Evolutionary conservation across 257 asterid genomes (phyloP).

Genomic region (Petrea volubilis): DNA sequence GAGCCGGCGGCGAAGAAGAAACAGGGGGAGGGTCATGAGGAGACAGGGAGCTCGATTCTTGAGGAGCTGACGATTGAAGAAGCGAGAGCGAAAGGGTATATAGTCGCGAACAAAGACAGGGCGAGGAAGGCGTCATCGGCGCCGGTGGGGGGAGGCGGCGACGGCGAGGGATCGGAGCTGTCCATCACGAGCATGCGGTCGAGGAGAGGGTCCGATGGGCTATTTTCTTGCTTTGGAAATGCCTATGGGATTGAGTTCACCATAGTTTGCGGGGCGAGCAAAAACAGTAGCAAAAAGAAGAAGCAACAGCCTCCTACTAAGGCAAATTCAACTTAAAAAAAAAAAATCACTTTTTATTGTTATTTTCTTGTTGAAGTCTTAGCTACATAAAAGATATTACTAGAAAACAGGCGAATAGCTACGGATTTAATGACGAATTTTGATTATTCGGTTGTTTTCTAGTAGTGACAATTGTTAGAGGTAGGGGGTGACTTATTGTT

Average conservation of each 20-base stretch:
- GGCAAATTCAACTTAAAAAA: not conserved
- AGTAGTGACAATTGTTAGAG: too few relatives aligned
- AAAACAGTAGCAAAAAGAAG: constrained; percentile 21
- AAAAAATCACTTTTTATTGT: too few relatives aligned
- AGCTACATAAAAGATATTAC: too few relatives aligned
- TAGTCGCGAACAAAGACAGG: not conserved
- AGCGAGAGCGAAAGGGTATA: constrained; percentile 31
- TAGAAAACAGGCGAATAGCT: too few relatives aligned
- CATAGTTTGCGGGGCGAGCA: constrained; percentile 36
- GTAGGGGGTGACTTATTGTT: too few relatives aligned
- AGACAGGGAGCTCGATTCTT: constrained; percentile 35
- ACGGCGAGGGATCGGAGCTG: constrained; percentile 15
- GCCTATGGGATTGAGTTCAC: constrained; percentile 40
- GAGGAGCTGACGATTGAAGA: constrained; percentile 40
- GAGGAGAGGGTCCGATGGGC: constrained; percentile 25
- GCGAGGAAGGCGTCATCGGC: not conserved
- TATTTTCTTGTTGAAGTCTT: too few relatives aligned
- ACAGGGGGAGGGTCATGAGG: not conserved
- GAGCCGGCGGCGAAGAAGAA: not conserved
- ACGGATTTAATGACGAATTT: too few relatives aligned
- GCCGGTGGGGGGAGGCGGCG: not conserved
- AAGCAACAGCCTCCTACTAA: constrained; percentile 9
- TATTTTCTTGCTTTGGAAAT: constrained; percentile 30
- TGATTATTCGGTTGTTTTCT: too few relatives aligned
- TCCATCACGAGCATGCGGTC: not conserved